A percentile compares a stretch with the other conserved stretches of the same genome.
Evolutionary conservation across 208 protist species (phyloP).

Genomic region (Wallacemonas rigidus): DNA sequence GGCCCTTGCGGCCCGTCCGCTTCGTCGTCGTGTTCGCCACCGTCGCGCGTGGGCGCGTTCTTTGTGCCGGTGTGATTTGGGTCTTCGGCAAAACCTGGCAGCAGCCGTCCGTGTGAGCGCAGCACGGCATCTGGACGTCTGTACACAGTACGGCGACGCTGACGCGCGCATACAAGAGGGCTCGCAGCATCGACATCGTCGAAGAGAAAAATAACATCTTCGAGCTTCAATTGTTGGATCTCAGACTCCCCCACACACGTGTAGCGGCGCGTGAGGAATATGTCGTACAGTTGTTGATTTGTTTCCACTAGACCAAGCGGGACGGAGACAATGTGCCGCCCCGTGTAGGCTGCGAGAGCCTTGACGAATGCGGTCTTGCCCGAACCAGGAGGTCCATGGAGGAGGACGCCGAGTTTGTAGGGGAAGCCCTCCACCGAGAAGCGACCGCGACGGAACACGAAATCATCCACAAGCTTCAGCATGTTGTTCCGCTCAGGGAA

Average conservation of each 20-base stretch:
- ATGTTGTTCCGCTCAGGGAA: slow-evolving; percentile 72
- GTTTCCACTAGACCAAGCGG: slow-evolving; percentile 69
- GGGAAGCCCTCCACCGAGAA: slow-evolving; percentile 87
- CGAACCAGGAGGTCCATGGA: slow-evolving; percentile 97
- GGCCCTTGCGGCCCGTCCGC: not conserved
- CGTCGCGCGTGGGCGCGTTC: not conserved
- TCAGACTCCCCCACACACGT: slow-evolving; percentile 57
- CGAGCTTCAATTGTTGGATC: slow-evolving; percentile 30
- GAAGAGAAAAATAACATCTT: slow-evolving; percentile 88
- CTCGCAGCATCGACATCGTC: slow-evolving; percentile 80
- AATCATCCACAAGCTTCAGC: slow-evolving; percentile 81
- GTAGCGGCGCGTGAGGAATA: slow-evolving; percentile 74
- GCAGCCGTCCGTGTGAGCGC: not conserved
- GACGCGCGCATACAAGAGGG: slow-evolving; percentile 71
- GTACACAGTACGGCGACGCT: slow-evolving; percentile 35
- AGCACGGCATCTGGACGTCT: slow-evolving; percentile 13
- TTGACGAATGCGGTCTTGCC: slow-evolving; percentile 99
- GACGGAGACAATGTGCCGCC: slow-evolving; percentile 84
- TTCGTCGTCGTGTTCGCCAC: slow-evolving; percentile 2
- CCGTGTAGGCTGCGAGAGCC: slow-evolving; percentile 99
- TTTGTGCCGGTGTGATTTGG: not conserved
- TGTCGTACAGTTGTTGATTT: slow-evolving; percentile 91
- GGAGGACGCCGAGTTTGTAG: slow-evolving; percentile 96
- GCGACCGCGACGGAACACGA: slow-evolving; percentile 65
- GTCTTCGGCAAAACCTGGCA: slow-evolving; percentile 1